Conservation (phyloP, 306 rosid genomes). For the Chamaecrista fasciculata region DNA sequence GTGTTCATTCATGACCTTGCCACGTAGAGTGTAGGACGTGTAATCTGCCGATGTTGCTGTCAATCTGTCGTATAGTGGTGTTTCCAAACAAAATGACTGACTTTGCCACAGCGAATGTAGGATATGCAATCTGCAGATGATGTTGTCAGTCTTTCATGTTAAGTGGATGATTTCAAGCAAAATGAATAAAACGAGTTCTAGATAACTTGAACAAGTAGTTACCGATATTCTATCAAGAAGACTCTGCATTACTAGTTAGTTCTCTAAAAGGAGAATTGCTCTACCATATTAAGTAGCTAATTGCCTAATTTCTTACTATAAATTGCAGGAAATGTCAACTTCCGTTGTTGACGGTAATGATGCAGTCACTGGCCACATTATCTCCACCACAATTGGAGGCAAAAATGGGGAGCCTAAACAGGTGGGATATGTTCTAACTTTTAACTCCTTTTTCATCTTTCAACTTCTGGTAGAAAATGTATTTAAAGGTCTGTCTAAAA, state of each 20-base stretch:
- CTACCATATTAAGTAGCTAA: conserved; percentile 13
- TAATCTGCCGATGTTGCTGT: neutral
- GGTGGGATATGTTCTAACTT: conserved; percentile 44
- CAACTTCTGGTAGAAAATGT: neutral
- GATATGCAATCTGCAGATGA: neutral
- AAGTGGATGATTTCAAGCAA: neutral
- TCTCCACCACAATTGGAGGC: conserved; percentile 96
- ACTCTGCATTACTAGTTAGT: conserved; percentile 16
- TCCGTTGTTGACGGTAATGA: conserved; percentile 66
- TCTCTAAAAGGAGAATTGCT: conserved; percentile 9
- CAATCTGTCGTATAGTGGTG: neutral
- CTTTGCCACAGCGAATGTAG: conserved; percentile 6
- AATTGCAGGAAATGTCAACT: conserved; percentile 83
- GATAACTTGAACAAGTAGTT: conserved; percentile 10
- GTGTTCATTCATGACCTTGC: conserved; percentile 18
- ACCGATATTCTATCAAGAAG: conserved; percentile 12
- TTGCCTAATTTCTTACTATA: conserved; percentile 23
- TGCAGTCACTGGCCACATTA: conserved; percentile 85
- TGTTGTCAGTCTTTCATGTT: neutral
- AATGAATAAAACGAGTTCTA: neutral
- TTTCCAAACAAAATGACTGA: neutral
- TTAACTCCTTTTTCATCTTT: neutral
- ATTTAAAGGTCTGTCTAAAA: neutral
- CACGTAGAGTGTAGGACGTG: neutral
- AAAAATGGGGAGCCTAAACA: conserved; percentile 90